Base-by-base conservation (phyloP, 441 rosid species). In the Brassica balearica region DNA sequence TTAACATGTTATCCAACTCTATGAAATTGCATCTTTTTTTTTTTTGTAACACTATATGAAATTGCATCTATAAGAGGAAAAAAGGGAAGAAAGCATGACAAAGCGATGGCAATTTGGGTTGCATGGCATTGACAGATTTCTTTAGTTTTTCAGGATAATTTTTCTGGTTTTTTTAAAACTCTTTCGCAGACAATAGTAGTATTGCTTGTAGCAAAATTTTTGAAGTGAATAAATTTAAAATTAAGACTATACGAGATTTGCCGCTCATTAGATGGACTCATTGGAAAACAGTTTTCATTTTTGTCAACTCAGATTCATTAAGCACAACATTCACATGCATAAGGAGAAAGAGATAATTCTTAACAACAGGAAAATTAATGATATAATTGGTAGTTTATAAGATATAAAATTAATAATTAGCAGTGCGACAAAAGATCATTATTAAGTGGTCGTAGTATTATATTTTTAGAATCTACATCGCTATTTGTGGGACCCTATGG, bases 381-480 rank as follows among this genome's bases (percentile, higher is more conserved):
- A 38, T 5, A 59, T 22, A 56, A 8, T 19, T 32, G 2, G 7
- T 43, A 34, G 38, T 58, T 73, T 65, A 38, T 51, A 51, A 14
- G 58, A 51, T 15, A 51, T 1, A 14, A 51, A 51, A 53, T 25
- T 43, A 46, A 23, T 48, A 46, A 55, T 62, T 1, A 77, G 29
- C 34, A 15, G 60, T 77, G 48, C 51, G 62, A 32, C 71, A 34
- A 46, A n/a, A 3, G 6, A 68, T 69, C 23, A n/a, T n/a, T 32
- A 48, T 48, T 60, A 46, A 58, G 1, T 69, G 34, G 6, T 71
- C 25, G 8, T 38, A 71, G 4, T 77, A 77, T 27, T 56, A 3
- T 41, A 58, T 10, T n/a, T 58, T 25, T 65, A 22, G 73, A 58
- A 67, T 72, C 77, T 60, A 48, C 73, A 51, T 67, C 81, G 77